Conservation (phyloP, 768 basidiomycete species). For the Suillus alpinus region DNA sequence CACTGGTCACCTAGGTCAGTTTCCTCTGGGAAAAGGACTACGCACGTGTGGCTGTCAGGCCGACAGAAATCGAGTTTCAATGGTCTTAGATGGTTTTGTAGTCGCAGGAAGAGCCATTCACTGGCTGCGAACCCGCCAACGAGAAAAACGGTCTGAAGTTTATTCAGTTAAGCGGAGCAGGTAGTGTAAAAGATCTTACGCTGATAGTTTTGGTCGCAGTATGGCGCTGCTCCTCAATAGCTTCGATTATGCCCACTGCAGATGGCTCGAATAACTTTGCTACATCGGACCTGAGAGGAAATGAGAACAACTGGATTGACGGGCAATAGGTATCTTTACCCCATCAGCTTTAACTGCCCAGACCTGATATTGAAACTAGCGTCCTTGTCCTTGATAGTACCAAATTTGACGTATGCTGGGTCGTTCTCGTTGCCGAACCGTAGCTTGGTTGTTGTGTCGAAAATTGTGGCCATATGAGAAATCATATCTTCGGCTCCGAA, state of each 20-base stretch:
- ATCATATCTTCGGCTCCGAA: constrained; percentile 40
- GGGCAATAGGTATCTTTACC: constrained; percentile 17
- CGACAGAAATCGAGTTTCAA: constrained; percentile 41
- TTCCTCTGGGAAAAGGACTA: background rate
- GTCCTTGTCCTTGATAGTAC: constrained; percentile 42
- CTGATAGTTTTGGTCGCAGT: constrained; percentile 19
- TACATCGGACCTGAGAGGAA: constrained; percentile 22
- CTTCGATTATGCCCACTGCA: constrained; percentile 15
- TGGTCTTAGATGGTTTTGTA: constrained; percentile 31
- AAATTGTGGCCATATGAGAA: constrained; percentile 38
- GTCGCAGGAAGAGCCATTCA: constrained; percentile 38
- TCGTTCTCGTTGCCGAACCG: constrained; percentile 39
- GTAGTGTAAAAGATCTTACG: constrained; percentile 12
- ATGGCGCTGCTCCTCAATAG: constrained; percentile 22
- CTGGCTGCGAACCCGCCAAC: constrained; percentile 47
- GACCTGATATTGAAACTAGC: constrained; percentile 37
- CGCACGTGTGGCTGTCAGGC: constrained; percentile 52
- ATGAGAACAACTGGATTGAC: background rate
- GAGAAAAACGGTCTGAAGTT: constrained; percentile 35
- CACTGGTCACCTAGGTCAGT: background rate
- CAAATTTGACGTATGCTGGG: constrained; percentile 47
- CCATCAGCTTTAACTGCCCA: constrained; percentile 45
- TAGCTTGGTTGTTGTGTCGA: constrained; percentile 48
- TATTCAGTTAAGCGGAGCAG: constrained; percentile 8
- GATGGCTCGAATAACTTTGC: constrained; percentile 30